Base-by-base conservation (phyloP, 148 eudicot genomes). In the Rheum nobile region DNA sequence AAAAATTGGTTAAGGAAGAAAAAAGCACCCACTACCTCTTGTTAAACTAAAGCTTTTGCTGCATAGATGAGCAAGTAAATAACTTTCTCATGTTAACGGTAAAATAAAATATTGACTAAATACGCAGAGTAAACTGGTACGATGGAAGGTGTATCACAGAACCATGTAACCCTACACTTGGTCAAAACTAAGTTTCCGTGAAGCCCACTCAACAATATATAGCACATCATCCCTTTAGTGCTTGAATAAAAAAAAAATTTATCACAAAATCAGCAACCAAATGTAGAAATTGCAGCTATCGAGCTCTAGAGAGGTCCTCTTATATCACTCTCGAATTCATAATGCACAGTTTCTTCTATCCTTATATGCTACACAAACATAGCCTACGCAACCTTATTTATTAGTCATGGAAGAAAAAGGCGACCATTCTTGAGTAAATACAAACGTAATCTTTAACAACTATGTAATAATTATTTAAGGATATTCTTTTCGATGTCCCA, bases 401-500 rank as follows among this genome's bases (percentile, higher is more conserved):
- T 1, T 13, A 61, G 69, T 28, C 8, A 13, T 28, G 19, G 35
- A 14, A 14, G 13, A 26, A 12, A 26, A 57, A 57, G 10, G 31
- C 14, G 26, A 57, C 4, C 29, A 57, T 57, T 57, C 35, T 47
- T 29, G 41, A 48, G 28, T 90, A 86, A 83, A 78, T 77, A 70
- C 71, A 67, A 76, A 75, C 28, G 28, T 11, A 73, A 42, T 38
- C 12, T 22, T 6, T 21, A 12, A 31, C 2, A 43, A 50, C 3
- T 14, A 22, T 70, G 19, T 4, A 70, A 70, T 38, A 79, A 14
- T 54, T 42, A 47, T 13, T 11, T 80, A 91, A 95, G 97, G 99
- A 96, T 96, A 96, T 96, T 90, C 91, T 54, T 90, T 96, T 57
- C 82, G 84, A 29, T 82, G 97, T 72, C 97, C 99, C 83, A 87